Evolutionary conservation across 1,139 yeast genomes (phyloP).

Genomic region (Wickerhamiella infanticola): DNA sequence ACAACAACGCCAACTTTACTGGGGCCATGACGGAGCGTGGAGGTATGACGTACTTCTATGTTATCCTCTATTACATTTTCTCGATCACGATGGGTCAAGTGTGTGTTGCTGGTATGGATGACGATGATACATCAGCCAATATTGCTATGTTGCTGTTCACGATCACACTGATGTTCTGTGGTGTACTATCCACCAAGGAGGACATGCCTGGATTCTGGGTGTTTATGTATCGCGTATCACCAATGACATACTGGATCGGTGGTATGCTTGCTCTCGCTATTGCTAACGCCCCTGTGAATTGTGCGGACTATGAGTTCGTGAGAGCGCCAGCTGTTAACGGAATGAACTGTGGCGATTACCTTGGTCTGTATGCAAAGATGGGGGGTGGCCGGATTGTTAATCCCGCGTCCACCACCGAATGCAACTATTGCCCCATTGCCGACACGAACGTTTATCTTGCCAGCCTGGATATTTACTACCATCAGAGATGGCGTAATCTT

Average conservation of each 20-base stretch:
- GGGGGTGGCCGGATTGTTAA: constrained; percentile 40
- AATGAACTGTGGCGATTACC: constrained; percentile 42
- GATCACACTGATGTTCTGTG: constrained; percentile 61
- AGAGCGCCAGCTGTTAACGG: constrained; percentile 43
- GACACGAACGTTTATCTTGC: constrained; percentile 40
- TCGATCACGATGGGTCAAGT: constrained; percentile 51
- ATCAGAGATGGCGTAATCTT: constrained; percentile 43
- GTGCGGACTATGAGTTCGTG: constrained; percentile 37
- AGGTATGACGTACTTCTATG: constrained; percentile 47
- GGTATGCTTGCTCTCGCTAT: constrained; percentile 39
- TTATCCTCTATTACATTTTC: constrained; percentile 42
- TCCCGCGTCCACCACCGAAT: constrained; percentile 36
- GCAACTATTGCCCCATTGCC: constrained; percentile 43
- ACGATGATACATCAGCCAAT: constrained; percentile 65
- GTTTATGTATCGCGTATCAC: constrained; percentile 60
- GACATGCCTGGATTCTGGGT: constrained; percentile 47
- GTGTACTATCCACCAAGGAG: constrained; percentile 55
- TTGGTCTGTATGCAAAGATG: constrained; percentile 21
- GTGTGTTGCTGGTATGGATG: constrained; percentile 44
- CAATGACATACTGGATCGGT: constrained; percentile 51
- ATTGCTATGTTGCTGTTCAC: constrained; percentile 48
- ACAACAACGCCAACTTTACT: constrained; percentile 27
- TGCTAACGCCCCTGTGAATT: constrained; percentile 40
- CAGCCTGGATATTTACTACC: constrained; percentile 31
- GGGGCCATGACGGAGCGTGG: constrained; percentile 44